phyloP scores from a whole-genome alignment of 2,329 filamentous ascomycete species.

The Nectriaceae sp. region DNA sequence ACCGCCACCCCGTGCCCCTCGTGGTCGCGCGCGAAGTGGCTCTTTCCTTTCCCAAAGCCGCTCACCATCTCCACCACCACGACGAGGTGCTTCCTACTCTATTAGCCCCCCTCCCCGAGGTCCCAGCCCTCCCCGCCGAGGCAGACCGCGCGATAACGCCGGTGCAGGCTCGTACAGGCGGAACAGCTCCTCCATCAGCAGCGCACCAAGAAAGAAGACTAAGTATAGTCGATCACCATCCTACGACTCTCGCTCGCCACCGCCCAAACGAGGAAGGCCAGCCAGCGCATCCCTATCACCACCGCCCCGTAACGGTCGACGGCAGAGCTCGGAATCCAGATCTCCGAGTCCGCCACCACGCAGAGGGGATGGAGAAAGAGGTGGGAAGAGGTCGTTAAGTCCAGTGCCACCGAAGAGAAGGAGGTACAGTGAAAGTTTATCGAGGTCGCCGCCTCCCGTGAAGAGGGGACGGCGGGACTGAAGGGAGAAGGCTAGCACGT shows the following conservation, averaged over 20 bases:
- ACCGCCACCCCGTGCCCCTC: conserved; percentile 29
- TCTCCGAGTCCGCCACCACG: conserved; percentile 24
- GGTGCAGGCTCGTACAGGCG: conserved; percentile 22
- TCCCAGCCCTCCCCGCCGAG: conserved; percentile 24
- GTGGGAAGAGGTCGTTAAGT: conserved; percentile 19
- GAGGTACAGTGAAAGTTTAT: conserved; percentile 34
- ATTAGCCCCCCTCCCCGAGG: conserved; percentile 20
- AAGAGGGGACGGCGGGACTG: conserved; percentile 34
- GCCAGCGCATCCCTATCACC: conserved; percentile 20
- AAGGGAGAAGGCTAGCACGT: conserved; percentile 5
- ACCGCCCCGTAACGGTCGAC: conserved; percentile 19
- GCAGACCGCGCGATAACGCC: conserved; percentile 21
- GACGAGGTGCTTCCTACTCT: conserved; percentile 23
- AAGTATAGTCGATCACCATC: conserved; percentile 33
- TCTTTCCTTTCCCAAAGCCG: conserved; percentile 36
- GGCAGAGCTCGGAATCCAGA: conserved; percentile 25
- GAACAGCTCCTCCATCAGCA: conserved; percentile 38
- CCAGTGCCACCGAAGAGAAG: conserved; percentile 32
- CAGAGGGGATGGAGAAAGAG: conserved; percentile 5
- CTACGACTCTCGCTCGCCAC: conserved; percentile 32
- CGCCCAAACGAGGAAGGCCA: conserved; percentile 22
- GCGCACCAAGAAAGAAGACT: conserved; percentile 25
- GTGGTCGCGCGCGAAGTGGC: conserved; percentile 28
- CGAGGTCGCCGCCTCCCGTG: conserved; percentile 33
- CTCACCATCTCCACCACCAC: conserved; percentile 30